A percentile compares a stretch with the other conserved stretches of the same genome.
Conservation (phyloP, 257 asterid genomes). For the Fraxinus cuspidata region DNA sequence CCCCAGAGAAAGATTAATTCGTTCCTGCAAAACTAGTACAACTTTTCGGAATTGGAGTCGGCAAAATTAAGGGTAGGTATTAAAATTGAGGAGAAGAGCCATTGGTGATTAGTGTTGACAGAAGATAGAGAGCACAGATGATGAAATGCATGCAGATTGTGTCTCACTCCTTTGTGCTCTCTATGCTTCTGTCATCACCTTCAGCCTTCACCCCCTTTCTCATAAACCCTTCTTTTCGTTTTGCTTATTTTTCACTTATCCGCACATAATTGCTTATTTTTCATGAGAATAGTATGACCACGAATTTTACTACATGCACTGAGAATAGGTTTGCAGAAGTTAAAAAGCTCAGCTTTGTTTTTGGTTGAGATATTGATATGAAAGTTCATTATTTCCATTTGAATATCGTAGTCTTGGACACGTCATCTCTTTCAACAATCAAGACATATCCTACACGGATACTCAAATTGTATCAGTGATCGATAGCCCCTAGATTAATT, state of each 20-base stretch:
- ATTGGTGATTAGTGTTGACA: constrained; percentile 46
- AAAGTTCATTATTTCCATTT: too few relatives aligned
- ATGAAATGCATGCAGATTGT: constrained; percentile 38
- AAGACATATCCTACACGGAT: too few relatives aligned
- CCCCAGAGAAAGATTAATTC: too few relatives aligned
- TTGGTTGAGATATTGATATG: too few relatives aligned
- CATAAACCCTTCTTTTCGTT: constrained; percentile 1
- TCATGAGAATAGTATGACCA: background rate
- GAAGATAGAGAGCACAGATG: constrained; percentile 39
- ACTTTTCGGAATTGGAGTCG: background rate
- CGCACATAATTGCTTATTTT: background rate
- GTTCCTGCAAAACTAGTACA: background rate
- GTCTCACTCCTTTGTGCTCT: constrained; percentile 60
- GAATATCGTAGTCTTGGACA: too few relatives aligned
- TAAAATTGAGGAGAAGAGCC: constrained; percentile 16
- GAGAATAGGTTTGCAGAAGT: too few relatives aligned
- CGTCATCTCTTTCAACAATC: too few relatives aligned
- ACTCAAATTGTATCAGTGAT: too few relatives aligned
- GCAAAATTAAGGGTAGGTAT: background rate
- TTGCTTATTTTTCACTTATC: background rate
- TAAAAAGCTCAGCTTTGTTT: too few relatives aligned
- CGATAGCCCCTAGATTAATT: too few relatives aligned
- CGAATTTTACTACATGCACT: too few relatives aligned
- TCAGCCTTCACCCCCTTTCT: constrained; percentile 5
- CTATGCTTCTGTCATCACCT: constrained; percentile 60